phyloP scores from a whole-genome alignment of 2,329 filamentous ascomycete species.

The Cytospora chrysosperma region DNA sequence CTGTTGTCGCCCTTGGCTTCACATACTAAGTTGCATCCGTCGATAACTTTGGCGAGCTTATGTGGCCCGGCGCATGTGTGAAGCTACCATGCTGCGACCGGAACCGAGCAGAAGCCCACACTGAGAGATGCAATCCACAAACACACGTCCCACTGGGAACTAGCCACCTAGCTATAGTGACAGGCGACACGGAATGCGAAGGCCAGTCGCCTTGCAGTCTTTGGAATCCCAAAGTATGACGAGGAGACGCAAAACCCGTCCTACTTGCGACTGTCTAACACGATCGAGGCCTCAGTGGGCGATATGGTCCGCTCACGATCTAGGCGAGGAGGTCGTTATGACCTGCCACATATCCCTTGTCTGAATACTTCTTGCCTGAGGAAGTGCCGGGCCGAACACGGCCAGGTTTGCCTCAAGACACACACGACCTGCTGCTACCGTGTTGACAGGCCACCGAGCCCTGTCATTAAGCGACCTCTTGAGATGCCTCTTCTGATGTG shows the following conservation, averaged over 20 bases:
- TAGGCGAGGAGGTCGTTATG: background rate
- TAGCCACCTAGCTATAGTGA: background rate
- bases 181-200: slow-evolving; percentile 2
- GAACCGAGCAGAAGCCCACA: background rate
- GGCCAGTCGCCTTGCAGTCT: background rate
- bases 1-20: background rate
- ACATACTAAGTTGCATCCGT: slow-evolving; percentile 1
- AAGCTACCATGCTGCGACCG: background rate
- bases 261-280: slow-evolving; percentile 17
- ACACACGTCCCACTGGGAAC: background rate
- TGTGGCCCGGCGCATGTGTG: background rate
- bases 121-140: background rate
- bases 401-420: background rate
- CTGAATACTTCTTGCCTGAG: background rate
- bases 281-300: background rate
- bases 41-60: background rate
- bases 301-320: background rate
- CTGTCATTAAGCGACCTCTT: background rate
- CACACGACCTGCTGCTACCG: background rate
- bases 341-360: background rate
- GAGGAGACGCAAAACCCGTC: slow-evolving; percentile 8
- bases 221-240: slow-evolving; percentile 10
- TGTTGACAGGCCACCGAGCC: background rate
- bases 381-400: background rate
- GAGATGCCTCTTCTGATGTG: background rate